phyloP scores from a whole-genome alignment of 2,329 filamentous ascomycete species.

The Geoglossum cookeanum region DNA sequence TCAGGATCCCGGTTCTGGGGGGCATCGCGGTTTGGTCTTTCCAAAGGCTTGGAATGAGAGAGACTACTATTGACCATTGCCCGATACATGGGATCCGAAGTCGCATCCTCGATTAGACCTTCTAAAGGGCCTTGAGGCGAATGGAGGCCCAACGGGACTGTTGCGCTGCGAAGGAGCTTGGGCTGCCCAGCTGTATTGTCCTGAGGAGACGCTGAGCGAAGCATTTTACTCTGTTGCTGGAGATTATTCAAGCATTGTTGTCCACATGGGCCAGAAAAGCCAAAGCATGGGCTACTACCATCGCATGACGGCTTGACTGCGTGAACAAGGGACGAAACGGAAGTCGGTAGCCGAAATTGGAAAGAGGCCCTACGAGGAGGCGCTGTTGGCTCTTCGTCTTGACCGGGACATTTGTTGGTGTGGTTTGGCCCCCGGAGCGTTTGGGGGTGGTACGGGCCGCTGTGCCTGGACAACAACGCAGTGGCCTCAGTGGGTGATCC shows the following conservation, averaged over 20 bases:
- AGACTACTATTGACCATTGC: background rate
- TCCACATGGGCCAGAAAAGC: slow-evolving; percentile 41
- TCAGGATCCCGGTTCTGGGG: background rate
- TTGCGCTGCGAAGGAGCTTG: background rate
- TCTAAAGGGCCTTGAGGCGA: background rate
- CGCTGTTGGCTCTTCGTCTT: background rate
- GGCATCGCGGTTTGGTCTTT: background rate
- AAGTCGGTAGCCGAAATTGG: background rate
- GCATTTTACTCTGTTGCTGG: background rate
- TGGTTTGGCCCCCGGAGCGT: background rate
- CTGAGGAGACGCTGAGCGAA: background rate
- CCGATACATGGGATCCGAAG: background rate
- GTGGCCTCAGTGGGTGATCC: background rate
- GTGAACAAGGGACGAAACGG: slow-evolving; percentile 29
- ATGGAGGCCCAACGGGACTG: background rate
- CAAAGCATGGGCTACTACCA: slow-evolving; percentile 39
- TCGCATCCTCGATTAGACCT: background rate
- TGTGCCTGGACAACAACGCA: background rate
- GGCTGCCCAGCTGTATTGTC: background rate
- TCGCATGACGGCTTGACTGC: slow-evolving; percentile 33
- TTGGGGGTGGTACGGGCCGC: background rate
- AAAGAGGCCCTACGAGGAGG: background rate
- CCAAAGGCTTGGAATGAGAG: background rate
- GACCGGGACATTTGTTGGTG: background rate
- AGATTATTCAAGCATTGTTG: slow-evolving; percentile 35